These are phyloP conservation scores for Alternaria metachromatica DNA, from an alignment of 2,329 filamentous ascomycete species.

Conservation along the genomic window DNA sequence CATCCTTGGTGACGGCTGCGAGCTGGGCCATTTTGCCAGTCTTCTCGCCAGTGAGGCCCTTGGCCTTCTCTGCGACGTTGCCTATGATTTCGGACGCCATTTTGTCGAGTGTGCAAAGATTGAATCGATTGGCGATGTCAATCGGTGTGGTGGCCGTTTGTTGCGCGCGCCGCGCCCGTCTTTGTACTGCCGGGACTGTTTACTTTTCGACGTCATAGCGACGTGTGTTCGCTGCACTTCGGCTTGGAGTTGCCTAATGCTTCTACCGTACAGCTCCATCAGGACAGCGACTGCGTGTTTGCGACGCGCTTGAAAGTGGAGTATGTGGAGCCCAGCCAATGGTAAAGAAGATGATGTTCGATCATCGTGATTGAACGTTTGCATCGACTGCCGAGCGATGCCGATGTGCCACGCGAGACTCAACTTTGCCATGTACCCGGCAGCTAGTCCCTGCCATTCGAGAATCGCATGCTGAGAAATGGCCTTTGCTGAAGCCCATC, in stretches of 20 bases:
- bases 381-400: slow-evolving; percentile 25
- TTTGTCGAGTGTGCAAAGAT: not conserved
- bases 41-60: slow-evolving; percentile 42
- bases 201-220: slow-evolving; percentile 26
- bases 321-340: slow-evolving; percentile 18
- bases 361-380: slow-evolving; percentile 16
- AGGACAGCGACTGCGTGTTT: slow-evolving; percentile 15
- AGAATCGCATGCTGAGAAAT: slow-evolving; percentile 38
- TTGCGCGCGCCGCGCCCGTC: not conserved
- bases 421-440: slow-evolving; percentile 27
- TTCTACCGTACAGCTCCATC: slow-evolving; percentile 16
- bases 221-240: slow-evolving; percentile 23
- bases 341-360: slow-evolving; percentile 11
- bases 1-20: slow-evolving; percentile 63
- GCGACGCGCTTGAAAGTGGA: slow-evolving; percentile 14
- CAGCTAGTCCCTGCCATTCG: slow-evolving; percentile 16
- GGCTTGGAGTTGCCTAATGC: slow-evolving; percentile 12
- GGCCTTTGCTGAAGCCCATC: not conserved
- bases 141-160: not conserved
- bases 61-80: slow-evolving; percentile 37
- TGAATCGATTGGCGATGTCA: slow-evolving; percentile 11
- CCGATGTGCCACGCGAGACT: slow-evolving; percentile 26
- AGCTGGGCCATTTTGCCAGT: slow-evolving; percentile 69
- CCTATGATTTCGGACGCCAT: slow-evolving; percentile 45
- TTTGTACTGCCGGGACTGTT: slow-evolving; percentile 20